Evolutionary conservation across 1,139 yeast genomes (phyloP).

Genomic region (Arxiozyma slooffiae): DNA sequence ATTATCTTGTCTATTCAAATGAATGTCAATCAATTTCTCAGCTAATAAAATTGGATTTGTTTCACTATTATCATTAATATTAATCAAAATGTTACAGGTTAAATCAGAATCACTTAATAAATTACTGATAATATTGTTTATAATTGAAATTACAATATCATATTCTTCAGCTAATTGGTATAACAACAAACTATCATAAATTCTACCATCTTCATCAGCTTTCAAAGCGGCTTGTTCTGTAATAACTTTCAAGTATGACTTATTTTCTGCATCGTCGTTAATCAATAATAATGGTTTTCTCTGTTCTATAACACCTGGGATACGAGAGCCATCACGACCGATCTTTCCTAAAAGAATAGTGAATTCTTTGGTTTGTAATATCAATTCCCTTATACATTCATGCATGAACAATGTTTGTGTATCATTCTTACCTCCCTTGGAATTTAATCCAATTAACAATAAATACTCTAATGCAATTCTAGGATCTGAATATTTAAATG

Average conservation of each 20-base stretch:
- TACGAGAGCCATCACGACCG: conserved; percentile 62
- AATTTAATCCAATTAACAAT: conserved; percentile 54
- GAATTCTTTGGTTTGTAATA: conserved; percentile 80
- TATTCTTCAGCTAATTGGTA: conserved; percentile 86
- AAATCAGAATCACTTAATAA: conserved; percentile 64
- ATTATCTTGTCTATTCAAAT: conserved; percentile 24
- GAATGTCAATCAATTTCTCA: conserved; percentile 45
- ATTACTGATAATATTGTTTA: conserved; percentile 74
- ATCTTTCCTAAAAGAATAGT: conserved; percentile 71
- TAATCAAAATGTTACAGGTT: conserved; percentile 43
- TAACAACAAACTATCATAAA: conserved; percentile 73
- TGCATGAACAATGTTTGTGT: conserved; percentile 54
- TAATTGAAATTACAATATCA: conserved; percentile 68
- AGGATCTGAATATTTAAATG: conserved; percentile 79
- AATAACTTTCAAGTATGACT: conserved; percentile 52
- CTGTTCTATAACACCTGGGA: conserved; percentile 77
- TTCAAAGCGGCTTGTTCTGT: conserved; percentile 77
- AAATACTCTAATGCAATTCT: conserved; percentile 84
- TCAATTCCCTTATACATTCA: conserved; percentile 74
- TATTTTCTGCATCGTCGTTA: conserved; percentile 37
- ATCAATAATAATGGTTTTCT: conserved; percentile 62
- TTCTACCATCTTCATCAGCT: conserved; percentile 88
- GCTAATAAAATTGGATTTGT: conserved; percentile 45
- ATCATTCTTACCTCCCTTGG: conserved; percentile 27
- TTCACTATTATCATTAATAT: conserved; percentile 31